Percentiles rank a stretch among this genome's conserved stretches.
Conservation (phyloP, 2,329 filamentous ascomycete species). For the Cordyceps cateniannulata region DNA sequence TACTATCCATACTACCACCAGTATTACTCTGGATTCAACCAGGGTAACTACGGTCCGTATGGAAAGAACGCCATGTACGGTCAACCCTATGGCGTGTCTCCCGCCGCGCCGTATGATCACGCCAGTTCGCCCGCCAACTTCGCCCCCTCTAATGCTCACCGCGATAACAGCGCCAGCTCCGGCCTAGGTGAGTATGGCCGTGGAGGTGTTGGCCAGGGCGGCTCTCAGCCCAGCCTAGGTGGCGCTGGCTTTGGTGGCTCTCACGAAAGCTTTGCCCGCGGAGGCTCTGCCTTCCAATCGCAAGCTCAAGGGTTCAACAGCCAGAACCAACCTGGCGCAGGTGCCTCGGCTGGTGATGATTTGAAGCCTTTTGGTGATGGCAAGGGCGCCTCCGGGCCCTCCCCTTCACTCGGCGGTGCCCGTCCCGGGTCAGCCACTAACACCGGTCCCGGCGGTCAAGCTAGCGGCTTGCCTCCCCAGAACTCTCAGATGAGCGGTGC, state of each 20-base stretch:
- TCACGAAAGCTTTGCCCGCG: slow-evolving; percentile 50
- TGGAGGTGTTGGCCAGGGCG: slow-evolving; percentile 42
- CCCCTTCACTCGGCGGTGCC: slow-evolving; percentile 48
- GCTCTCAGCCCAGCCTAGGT: slow-evolving; percentile 43
- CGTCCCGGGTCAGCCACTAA: slow-evolving; percentile 54
- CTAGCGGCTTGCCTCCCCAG: slow-evolving; percentile 47
- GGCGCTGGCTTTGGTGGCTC: slow-evolving; percentile 45
- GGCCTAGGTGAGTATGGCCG: slow-evolving; percentile 51
- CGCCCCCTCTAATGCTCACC: slow-evolving; percentile 46
- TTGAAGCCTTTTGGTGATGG: slow-evolving; percentile 53
- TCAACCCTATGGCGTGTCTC: slow-evolving; percentile 51
- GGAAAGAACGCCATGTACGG: slow-evolving; percentile 48
- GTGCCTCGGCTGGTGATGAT: slow-evolving; percentile 39
- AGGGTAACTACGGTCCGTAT: slow-evolving; percentile 48
- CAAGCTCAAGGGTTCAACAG: slow-evolving; percentile 49
- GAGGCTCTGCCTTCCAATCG: slow-evolving; percentile 47
- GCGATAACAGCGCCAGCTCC: slow-evolving; percentile 43
- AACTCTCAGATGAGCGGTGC: slow-evolving; percentile 46
- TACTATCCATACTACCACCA: slow-evolving; percentile 60
- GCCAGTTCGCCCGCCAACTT: slow-evolving; percentile 48
- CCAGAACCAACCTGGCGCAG: slow-evolving; percentile 39
- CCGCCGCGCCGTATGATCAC: slow-evolving; percentile 52
- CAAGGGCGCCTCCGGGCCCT: slow-evolving; percentile 49
- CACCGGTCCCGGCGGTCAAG: slow-evolving; percentile 40
- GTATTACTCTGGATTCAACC: slow-evolving; percentile 51